phyloP scores from a whole-genome alignment of 106 monocot genomes.

The Platanthera guangdongensis region DNA sequence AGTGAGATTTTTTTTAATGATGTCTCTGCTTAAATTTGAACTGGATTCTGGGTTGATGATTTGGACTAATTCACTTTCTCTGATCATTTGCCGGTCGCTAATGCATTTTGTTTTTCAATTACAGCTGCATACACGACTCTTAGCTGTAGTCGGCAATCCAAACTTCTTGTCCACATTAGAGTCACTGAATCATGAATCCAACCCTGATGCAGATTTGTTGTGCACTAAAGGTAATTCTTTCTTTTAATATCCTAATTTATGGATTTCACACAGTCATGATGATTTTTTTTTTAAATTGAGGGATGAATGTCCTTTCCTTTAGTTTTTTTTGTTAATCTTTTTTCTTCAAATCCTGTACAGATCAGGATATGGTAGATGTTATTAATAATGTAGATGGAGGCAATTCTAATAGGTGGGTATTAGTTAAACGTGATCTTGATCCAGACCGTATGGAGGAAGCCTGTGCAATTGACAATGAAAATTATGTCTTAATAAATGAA shows the following conservation, averaged over 20 bases:
- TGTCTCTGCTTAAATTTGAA: neutral
- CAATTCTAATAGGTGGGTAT: conserved; percentile 69
- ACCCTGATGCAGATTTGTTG: conserved; percentile 19
- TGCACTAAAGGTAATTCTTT: conserved; percentile 13
- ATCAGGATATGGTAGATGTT: conserved; percentile 31
- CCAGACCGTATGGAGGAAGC: conserved; percentile 51
- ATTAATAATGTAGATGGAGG: conserved; percentile 26
- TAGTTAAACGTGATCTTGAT: conserved; percentile 47
- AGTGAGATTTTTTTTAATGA: neutral
- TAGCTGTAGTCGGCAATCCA: conserved; percentile 48
- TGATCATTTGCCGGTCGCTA: conserved; percentile 1
- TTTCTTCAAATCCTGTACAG: conserved; percentile 13
- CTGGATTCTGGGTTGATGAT: neutral
- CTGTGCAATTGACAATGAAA: conserved; percentile 79
- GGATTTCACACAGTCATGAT: neutral
- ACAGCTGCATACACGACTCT: conserved; percentile 65
- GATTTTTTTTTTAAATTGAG: neutral
- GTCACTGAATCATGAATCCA: conserved; percentile 25
- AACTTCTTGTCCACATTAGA: conserved; percentile 54
- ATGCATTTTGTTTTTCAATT: conserved; percentile 6
- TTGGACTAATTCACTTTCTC: neutral
- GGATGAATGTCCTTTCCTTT: neutral
- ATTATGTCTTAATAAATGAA: conserved; percentile 67
- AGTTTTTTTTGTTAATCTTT: neutral
- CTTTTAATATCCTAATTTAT: neutral